Evolutionary conservation across 164 flowering plant species (phyloP), one percentile per base, ranked within the genome.

Genomic region (Macadamia tetraphylla): DNA sequence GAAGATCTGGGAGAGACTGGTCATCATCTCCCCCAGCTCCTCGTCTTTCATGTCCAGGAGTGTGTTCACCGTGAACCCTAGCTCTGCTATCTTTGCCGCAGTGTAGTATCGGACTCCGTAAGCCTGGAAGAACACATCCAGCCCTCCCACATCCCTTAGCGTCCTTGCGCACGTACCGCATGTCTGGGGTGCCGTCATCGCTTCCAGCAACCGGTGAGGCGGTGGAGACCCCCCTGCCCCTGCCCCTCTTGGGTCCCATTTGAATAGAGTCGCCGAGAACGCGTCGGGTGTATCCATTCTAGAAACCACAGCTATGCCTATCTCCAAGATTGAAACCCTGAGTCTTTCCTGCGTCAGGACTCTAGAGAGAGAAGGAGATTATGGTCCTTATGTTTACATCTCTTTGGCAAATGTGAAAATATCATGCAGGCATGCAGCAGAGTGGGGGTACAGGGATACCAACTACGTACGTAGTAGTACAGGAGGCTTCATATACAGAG

Each of bases 11-110:
- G 81, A 80, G 62, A 95, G 76, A 72, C 88, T 89, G 75, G 75
- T 83, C 94, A 92, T 92, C 97, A 95, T 92, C 29, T 91, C 97
- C 60, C 92, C 99, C 6, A 95, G 81, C 86, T 95, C 98, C 31
- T 84, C 94, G 52, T 95, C 99, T 64, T 73, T 89, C 99, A 95
- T 95, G 75, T 87, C 85, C 74, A 92, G 17, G 0, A 92, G 87
- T 0, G 99, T 92, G 75, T 77, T 95, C 56, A 80, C 92, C 0
- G 99, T 95, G 78, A 95, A 90, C 17, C 99, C 99, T 30, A 95
- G 76, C 84, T 92, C 99, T 14, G 88, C 94, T 63, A 95, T 88
- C 79, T 86, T 92, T 13, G 90, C 90, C 6, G 88, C 88, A 32
- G 98, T 95, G 80, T 77, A 81, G 77, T 88, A 89, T 29, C 97